Base-by-base conservation (phyloP, 2,329 filamentous ascomycete species). In the Colletotrichum musicola region DNA sequence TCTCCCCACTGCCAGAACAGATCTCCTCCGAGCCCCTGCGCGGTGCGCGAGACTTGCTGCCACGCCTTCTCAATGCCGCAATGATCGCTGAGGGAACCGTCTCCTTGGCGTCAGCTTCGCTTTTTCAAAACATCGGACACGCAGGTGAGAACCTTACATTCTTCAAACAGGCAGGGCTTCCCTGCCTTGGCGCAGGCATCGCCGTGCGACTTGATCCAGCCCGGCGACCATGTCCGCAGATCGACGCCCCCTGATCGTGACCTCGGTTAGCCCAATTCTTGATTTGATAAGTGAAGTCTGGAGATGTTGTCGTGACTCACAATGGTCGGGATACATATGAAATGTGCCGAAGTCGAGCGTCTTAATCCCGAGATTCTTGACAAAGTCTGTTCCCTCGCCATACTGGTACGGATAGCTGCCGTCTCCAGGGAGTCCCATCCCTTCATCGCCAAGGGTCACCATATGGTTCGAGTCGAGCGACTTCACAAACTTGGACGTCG, bases 391-490 rank as follows among this genome's bases (percentile, higher is more conserved):
- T 9, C 85, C 85, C 62, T 88, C 84, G 64, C 73, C 73, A 58
- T 77, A 80, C 16, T 77, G 74, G 74, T 84, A 86, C 3, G 84
- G 84, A 70, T 86, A 87, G 61, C 78, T 79, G 27, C 80, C 82
- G 62, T 86, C 85, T 3, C 82, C 82, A 10, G 78, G 77, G 20
- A 80, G 75, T 6, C 78, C 79, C 69, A 83, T 60, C 13, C 81
- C 81, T 64, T 82, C 90, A 71, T 91, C 89, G 16, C 90, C 89
- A 20, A 89, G 82, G 0, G 86, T 85, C 47, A 91, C 88, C 82
- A 91, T 85, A 75, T 91, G 90, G 54, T 83, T 75, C 1, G 82
- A 71, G 73, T 92, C 90, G 6, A 92, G 78, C 3, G 81, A 84
- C 76, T 91, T 90, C 75, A 92, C 87, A 72, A 89, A 91, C 9